Conservation (phyloP, 164 flowering plant species). For the Kingdonia uniflora region DNA sequence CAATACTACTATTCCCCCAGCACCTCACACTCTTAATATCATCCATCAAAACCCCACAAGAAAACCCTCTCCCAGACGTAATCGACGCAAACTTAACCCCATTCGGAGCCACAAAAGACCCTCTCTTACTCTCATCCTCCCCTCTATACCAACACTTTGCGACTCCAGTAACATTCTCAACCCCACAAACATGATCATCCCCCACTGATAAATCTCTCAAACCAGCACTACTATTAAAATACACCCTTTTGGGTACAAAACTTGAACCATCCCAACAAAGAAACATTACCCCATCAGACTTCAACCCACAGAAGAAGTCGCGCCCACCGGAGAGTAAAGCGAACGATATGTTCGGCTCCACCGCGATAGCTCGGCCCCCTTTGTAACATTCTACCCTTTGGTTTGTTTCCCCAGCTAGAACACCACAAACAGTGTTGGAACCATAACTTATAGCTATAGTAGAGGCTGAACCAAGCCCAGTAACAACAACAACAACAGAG, state of each 20-base stretch:
- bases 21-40: constrained; percentile 28
- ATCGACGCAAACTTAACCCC: too few relatives aligned
- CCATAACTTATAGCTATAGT: constrained; percentile 49
- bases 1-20: constrained; percentile 20
- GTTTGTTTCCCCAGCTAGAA: constrained; percentile 32
- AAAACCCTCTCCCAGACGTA: too few relatives aligned
- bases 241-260: constrained; percentile 31
- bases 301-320: constrained; percentile 56
- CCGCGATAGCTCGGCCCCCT: constrained; percentile 3
- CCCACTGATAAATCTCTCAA: too few relatives aligned
- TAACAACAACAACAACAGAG: too few relatives aligned
- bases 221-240: constrained; percentile 17
- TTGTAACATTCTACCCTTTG: constrained; percentile 45
- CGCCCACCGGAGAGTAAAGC: constrained; percentile 56
- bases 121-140: too few relatives aligned
- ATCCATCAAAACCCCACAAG: too few relatives aligned
- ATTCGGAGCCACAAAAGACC: too few relatives aligned
- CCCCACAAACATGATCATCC: too few relatives aligned
- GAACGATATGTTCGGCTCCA: constrained; percentile 42
- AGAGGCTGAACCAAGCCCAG: constrained; percentile 49
- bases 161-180: too few relatives aligned
- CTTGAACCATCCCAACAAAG: constrained; percentile 50
- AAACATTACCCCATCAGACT: constrained; percentile 49
- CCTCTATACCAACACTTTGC: constrained; percentile 82
- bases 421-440: constrained; percentile 60